Conservation (phyloP, 805 yeast species). For the Huiozyma naganishii region DNA sequence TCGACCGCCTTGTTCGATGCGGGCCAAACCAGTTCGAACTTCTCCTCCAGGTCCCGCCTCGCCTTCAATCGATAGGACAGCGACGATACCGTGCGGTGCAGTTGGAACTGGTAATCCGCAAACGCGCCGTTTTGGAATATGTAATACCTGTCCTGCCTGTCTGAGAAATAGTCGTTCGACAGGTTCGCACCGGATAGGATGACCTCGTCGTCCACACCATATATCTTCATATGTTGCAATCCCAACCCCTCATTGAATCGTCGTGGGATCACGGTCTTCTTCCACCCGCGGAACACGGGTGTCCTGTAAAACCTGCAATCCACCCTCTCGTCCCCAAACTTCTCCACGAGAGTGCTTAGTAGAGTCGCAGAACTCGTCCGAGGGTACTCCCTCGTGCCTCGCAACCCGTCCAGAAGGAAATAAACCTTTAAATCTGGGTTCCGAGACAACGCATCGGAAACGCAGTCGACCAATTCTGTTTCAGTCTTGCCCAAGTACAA, state of each 20-base stretch:
- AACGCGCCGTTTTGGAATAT: constrained; percentile 46
- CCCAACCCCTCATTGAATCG: constrained; percentile 88
- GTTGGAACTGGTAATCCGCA: constrained; percentile 61
- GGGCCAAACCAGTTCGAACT: constrained; percentile 59
- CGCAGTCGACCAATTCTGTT: constrained; percentile 55
- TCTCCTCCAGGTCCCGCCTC: constrained; percentile 7
- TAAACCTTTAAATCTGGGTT: constrained; percentile 58
- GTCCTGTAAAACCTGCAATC: constrained; percentile 82
- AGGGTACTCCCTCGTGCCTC: constrained; percentile 93
- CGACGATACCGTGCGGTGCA: constrained; percentile 57
- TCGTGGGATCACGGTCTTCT: constrained; percentile 57
- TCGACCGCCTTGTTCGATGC: constrained; percentile 51
- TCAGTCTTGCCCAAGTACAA: constrained; percentile 80
- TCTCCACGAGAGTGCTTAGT: constrained; percentile 52
- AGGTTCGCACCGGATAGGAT: constrained; percentile 86
- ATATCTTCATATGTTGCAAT: constrained; percentile 92
- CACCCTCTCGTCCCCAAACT: constrained; percentile 55
- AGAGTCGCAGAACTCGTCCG: constrained; percentile 64
- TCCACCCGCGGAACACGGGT: constrained; percentile 66
- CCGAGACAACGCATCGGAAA: constrained; percentile 46
- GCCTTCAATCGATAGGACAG: constrained; percentile 57
- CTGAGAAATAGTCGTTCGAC: constrained; percentile 83
- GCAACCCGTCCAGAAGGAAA: constrained; percentile 72
- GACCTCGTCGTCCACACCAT: constrained; percentile 88
- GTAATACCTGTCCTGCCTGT: constrained; percentile 90